A percentile compares a stretch with the other conserved stretches of the same genome.
phyloP scores from a whole-genome alignment of 179 eudicot genomes.

The Spinacia oleracea region DNA sequence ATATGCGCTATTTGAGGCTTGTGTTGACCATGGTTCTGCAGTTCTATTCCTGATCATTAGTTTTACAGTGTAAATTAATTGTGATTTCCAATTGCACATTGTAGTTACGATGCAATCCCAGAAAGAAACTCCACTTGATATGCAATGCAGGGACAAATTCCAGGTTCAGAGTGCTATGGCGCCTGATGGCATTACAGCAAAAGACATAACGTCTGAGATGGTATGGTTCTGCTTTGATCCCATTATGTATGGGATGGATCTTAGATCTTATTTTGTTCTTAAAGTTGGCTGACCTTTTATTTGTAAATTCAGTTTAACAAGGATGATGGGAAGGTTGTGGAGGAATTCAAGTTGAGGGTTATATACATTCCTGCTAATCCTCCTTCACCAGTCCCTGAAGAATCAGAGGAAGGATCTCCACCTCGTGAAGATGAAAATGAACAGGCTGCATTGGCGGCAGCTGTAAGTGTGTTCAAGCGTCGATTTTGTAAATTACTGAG shows the following conservation, averaged over 20 bases:
- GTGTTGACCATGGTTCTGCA: background rate
- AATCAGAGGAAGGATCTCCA: conserved; percentile 80
- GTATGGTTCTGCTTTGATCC: conserved; percentile 35
- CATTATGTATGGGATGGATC: conserved; percentile 2
- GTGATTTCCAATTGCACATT: conserved; percentile 27
- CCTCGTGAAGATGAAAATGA: conserved; percentile 62
- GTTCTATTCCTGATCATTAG: conserved; percentile 7
- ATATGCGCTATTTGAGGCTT: background rate
- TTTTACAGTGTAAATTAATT: conserved; percentile 14
- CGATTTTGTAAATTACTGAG: background rate
- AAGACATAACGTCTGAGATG: conserved; percentile 67
- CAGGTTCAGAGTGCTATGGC: conserved; percentile 75
- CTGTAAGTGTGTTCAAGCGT: conserved; percentile 42
- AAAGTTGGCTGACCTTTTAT: conserved; percentile 12
- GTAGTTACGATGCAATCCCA: conserved; percentile 93
- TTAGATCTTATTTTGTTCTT: conserved; percentile 4
- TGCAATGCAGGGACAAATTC: conserved; percentile 95
- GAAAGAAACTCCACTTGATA: conserved; percentile 73
- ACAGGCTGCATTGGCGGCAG: conserved; percentile 47
- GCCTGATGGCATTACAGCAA: conserved; percentile 50
- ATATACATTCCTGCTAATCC: conserved; percentile 75
- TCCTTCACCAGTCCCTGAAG: conserved; percentile 95
- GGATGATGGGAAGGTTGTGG: conserved; percentile 63
- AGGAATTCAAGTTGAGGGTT: conserved; percentile 76
- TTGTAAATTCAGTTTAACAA: conserved; percentile 56